Conservation (phyloP, 1,139 yeast species). For the Geotrichum aggregatum region DNA sequence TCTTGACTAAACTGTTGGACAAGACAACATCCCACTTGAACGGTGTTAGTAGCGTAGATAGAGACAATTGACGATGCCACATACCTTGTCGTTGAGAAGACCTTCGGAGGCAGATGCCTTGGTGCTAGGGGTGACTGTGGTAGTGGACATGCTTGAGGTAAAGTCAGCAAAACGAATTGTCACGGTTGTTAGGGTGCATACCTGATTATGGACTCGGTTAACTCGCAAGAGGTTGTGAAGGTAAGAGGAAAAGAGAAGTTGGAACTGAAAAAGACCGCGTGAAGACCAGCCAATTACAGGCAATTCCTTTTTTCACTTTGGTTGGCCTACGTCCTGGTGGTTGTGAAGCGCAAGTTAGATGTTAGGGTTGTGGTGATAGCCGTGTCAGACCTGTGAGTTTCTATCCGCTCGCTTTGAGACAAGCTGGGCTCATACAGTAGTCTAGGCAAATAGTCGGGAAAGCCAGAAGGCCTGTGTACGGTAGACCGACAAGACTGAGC, state of each 20-base stretch:
- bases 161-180: not conserved
- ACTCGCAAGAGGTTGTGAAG: not conserved
- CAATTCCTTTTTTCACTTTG: too few relatives aligned
- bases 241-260: not conserved
- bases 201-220: too few relatives aligned
- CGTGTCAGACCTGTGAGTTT: too few relatives aligned
- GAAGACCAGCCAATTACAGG: not conserved
- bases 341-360: not conserved
- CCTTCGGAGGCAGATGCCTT: slow-evolving; percentile 58
- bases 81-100: slow-evolving; percentile 68
- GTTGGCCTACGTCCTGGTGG: not conserved
- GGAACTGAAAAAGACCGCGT: not conserved
- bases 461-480: too few relatives aligned
- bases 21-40: slow-evolving; percentile 88
- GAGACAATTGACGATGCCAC: not conserved
- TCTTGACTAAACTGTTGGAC: slow-evolving; percentile 88
- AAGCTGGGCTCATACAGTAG: too few relatives aligned
- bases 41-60: not conserved
- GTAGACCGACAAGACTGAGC: too few relatives aligned
- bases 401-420: too few relatives aligned
- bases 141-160: slow-evolving; percentile 28
- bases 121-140: slow-evolving; percentile 27
- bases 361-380: not conserved
- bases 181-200: not conserved
- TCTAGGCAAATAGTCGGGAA: too few relatives aligned